Percentiles rank a stretch among this genome's conserved stretches.
Conservation (phyloP, 192 early-diverging fungal species). For the Podila verticillata region DNA sequence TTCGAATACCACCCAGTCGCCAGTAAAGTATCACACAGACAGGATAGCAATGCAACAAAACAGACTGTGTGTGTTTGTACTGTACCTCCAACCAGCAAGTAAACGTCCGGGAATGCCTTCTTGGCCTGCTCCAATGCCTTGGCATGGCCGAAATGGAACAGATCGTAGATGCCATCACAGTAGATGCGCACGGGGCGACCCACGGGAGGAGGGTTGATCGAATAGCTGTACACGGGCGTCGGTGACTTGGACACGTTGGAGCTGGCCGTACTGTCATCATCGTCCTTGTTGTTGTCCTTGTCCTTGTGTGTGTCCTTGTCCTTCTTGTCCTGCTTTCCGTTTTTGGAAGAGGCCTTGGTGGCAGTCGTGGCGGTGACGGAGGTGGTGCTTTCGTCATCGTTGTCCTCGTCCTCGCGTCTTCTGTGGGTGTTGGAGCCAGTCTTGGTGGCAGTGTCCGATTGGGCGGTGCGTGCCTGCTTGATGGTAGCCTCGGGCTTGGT, state of each 20-base stretch:
- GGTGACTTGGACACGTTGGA: neutral
- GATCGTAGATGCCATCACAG: conserved; percentile 89
- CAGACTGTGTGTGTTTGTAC: neutral
- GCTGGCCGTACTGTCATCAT: neutral
- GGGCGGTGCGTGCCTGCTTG: conserved; percentile 44
- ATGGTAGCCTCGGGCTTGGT: conserved; percentile 13
- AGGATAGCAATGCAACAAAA: neutral
- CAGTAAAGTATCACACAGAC: too few relatives aligned
- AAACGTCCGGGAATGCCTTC: conserved; percentile 77
- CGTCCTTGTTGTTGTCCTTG: neutral
- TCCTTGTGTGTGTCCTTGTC: neutral
- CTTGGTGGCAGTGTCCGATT: conserved; percentile 10
- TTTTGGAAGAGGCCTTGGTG: neutral
- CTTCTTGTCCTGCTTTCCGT: neutral
- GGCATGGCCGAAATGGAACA: conserved; percentile 87
- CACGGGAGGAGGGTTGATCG: conserved; percentile 71
- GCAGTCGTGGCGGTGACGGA: too few relatives aligned
- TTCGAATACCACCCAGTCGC: too few relatives aligned
- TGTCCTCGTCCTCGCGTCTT: conserved; percentile 5
- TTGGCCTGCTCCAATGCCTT: conserved; percentile 87
- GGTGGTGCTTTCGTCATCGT: neutral
- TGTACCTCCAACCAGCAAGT: conserved; percentile 77
- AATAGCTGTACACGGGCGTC: conserved; percentile 53
- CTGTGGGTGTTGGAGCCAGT: neutral
- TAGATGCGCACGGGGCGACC: conserved; percentile 82